Evolutionary conservation across 106 monocot species (phyloP).

Genomic region (Dendrobium catenatum): DNA sequence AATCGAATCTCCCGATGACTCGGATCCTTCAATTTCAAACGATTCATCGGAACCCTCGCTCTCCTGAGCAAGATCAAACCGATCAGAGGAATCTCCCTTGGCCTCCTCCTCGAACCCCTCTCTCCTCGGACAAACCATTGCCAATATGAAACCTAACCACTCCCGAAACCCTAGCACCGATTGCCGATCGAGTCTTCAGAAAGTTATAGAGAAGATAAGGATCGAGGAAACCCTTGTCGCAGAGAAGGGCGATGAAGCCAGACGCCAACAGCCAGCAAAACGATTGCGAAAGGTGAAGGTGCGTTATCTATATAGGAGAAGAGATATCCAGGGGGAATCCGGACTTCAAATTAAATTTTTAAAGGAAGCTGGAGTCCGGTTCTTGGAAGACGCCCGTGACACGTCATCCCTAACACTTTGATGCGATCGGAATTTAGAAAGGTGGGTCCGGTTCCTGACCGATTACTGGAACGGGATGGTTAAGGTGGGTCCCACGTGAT

Average conservation of each 20-base stretch:
- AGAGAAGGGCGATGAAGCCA: background rate
- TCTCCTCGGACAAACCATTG: conserved; percentile 26
- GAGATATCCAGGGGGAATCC: background rate
- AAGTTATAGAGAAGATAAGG: background rate
- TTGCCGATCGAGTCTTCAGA: background rate
- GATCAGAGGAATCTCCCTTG: conserved; percentile 16
- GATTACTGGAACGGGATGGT: no score
- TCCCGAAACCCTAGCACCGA: background rate
- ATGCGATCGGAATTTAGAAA: no score
- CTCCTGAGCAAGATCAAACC: conserved; percentile 6
- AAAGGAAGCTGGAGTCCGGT: no score
- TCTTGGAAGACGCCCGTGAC: no score
- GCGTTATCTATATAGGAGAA: background rate
- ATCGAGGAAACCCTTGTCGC: background rate
- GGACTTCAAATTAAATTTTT: background rate
- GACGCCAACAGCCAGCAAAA: background rate
- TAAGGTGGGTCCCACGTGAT: no score
- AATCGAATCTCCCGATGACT: background rate
- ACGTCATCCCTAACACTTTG: no score
- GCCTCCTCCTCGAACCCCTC: conserved; percentile 15
- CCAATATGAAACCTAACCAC: background rate
- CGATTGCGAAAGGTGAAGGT: background rate
- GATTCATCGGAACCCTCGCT: conserved; percentile 12
- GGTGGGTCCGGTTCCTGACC: no score
- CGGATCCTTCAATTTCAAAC: conserved; percentile 11